phyloP scores from a whole-genome alignment of 2,329 filamentous ascomycete species.

The Phyllosticta ampelicida region DNA sequence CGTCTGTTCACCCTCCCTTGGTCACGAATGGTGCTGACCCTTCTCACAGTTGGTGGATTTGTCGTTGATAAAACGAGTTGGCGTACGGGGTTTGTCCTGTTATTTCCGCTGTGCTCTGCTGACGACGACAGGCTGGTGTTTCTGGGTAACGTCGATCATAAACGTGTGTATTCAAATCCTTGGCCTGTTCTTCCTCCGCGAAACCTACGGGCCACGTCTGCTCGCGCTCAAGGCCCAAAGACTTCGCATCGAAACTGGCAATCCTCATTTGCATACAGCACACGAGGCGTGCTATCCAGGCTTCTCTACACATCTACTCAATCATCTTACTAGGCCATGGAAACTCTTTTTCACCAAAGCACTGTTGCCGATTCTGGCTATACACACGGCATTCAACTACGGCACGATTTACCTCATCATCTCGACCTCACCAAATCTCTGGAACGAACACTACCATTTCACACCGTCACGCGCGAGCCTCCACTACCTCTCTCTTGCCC shows the following conservation, averaged over 20 bases:
- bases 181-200: slow-evolving; percentile 33
- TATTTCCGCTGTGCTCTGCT: too few relatives aligned
- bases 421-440: slow-evolving; percentile 50
- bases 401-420: slow-evolving; percentile 55
- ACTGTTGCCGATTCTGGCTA: slow-evolving; percentile 46
- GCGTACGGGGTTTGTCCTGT: slow-evolving; percentile 16
- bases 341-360: slow-evolving; percentile 48
- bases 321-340: slow-evolving; percentile 42
- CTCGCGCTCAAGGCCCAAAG: slow-evolving; percentile 43
- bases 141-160: slow-evolving; percentile 37
- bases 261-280: slow-evolving; percentile 47
- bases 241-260: slow-evolving; percentile 50
- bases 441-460: slow-evolving; percentile 44
- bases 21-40: neutral
- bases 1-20: slow-evolving; percentile 13
- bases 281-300: slow-evolving; percentile 27
- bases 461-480: slow-evolving; percentile 48
- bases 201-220: slow-evolving; percentile 35
- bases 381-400: slow-evolving; percentile 49
- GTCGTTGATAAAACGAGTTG: slow-evolving; percentile 35
- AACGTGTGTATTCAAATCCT: slow-evolving; percentile 31
- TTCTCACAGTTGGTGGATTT: slow-evolving; percentile 36
- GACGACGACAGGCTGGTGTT: slow-evolving; percentile 27
- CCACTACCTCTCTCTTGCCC: slow-evolving; percentile 52
- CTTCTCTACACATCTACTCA: slow-evolving; percentile 22